Conservation (phyloP, 163 green algal genomes). For the Volvox carteri region DNA sequence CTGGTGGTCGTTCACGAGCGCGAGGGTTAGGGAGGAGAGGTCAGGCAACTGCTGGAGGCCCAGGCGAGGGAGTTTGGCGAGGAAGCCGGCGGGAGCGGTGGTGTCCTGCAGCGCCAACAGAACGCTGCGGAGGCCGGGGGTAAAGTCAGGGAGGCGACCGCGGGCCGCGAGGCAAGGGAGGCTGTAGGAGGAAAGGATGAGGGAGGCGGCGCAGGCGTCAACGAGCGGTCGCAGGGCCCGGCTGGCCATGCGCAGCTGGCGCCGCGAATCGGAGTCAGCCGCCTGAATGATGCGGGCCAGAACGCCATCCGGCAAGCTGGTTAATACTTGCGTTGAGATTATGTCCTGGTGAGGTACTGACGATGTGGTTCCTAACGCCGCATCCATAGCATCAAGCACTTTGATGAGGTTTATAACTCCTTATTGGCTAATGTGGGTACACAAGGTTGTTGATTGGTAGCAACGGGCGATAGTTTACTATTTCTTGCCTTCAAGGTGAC, state of each 20-base stretch:
- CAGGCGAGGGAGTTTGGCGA: background rate
- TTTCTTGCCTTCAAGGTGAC: no score
- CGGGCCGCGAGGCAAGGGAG: background rate
- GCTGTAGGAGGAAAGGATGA: slow-evolving; percentile 25
- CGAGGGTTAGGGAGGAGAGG: background rate
- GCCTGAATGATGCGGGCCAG: slow-evolving; percentile 12
- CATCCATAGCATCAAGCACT: no score
- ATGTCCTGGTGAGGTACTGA: no score
- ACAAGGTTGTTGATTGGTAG: no score
- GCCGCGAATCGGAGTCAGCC: background rate
- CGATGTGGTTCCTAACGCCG: no score
- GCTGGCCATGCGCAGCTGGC: slow-evolving; percentile 21
- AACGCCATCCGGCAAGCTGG: slow-evolving; percentile 19
- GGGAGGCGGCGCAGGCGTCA: background rate
- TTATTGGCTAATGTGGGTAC: no score
- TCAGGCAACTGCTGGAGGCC: background rate
- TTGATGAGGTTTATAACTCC: no score
- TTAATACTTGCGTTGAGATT: background rate
- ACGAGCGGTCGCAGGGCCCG: slow-evolving; percentile 2
- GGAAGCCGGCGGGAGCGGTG: background rate
- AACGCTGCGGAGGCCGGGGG: background rate
- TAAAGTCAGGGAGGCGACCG: slow-evolving; percentile 4
- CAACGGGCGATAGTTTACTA: no score
- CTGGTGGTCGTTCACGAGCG: background rate
- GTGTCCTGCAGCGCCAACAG: slow-evolving; percentile 12